Base-by-base conservation (phyloP, 768 basidiomycete genomes). In the Krasilnikovozyma curviuscula region DNA sequence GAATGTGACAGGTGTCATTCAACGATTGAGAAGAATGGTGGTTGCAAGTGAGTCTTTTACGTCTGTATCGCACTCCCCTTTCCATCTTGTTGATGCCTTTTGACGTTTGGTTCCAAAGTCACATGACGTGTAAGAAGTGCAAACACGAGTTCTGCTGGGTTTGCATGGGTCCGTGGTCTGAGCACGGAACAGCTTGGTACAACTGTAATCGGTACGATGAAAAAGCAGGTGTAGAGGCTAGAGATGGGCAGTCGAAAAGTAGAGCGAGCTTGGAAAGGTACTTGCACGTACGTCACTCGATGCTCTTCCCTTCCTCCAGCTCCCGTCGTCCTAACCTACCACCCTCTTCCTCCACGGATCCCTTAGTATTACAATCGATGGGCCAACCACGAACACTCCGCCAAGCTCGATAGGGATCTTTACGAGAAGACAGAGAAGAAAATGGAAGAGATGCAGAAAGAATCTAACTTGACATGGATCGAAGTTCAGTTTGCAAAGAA, bases 101-200 rank as follows among this genome's bases (percentile, higher is more conserved):
- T 29, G 23, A 12, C 28, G 34, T 54, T 10, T 28, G 23, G 40
- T 18, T 21, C 50, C 33, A 8, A 55, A 93, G 89, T 71, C 93
- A 98, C 65, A 98, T 98, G 91, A 97, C 91, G 18, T 97, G 93
- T 71, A 91, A 93, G 73, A 97, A 95, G 68, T 97, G 93, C 73
- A 91, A 85, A 85, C 64, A 56, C 57, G 64, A 63, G 56, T 98
- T 95, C 65, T 98, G 93, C 64, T 98, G 93, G 93, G 89, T 98
- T 33, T 98, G 93, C 68, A 93, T 95, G 88, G 91, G 88, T 7
- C 84, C 88, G 2, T 98, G 93, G 93, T 75, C 77, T 29, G 91
- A 91, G 59, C 93, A 98, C 57, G 93, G 93, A 9, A 95, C 88
- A 0, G 76, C 80, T 3, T 97, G 86, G 86, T 97, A 97, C 62